Evolutionary conservation across 2,329 filamentous ascomycete species (phyloP), one percentile per base, ranked within the genome.

Genomic region (Cordyceps fumosorosea): DNA sequence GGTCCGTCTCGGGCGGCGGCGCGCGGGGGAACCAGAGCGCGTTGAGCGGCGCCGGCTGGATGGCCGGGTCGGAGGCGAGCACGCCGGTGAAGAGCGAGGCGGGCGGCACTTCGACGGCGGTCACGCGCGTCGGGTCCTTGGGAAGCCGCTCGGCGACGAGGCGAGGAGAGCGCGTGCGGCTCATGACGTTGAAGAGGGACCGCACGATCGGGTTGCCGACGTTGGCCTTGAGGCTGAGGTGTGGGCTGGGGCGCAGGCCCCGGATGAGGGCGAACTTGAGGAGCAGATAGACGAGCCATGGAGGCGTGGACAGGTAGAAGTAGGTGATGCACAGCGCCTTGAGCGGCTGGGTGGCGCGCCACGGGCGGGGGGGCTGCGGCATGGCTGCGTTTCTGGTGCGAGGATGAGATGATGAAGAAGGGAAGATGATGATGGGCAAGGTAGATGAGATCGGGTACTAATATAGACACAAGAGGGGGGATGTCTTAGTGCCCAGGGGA

Each of bases 11-110:
- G 22, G 20, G n/a, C 59, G 18, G 32, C 42, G 44, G 51, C 10
- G 11, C 52, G 60, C 7, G 52, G 44, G 60, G 60, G 47, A 57
- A 57, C 60, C 60, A 62, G 45, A 62, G 47, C 29, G 60, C 60
- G 5, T 53, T 34, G 14, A 37, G 53, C 3, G 54, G 14, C 16
- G 34, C 53, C 7, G 53, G 60, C 40, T 47, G 40, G 32, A 62
- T 24, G 37, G 34, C 5, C 3, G 54, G 26, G 8, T 34, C 2
- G 4, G 54, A 14, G 14, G 34, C 4, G 12, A 62, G 20, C 10
- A 53, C 47, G 7, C 60, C 54, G n/a, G 53, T 57, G n/a, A 62
- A 44, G 34, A 58, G 60, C 20, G 16, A 4, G 5, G 44, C 10
- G 11, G 45, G 6, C 2, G 54, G 44, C 8, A 47, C 40, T 7